Base-by-base conservation (phyloP, 768 basidiomycete species). In the Inosperma sp. region DNA sequence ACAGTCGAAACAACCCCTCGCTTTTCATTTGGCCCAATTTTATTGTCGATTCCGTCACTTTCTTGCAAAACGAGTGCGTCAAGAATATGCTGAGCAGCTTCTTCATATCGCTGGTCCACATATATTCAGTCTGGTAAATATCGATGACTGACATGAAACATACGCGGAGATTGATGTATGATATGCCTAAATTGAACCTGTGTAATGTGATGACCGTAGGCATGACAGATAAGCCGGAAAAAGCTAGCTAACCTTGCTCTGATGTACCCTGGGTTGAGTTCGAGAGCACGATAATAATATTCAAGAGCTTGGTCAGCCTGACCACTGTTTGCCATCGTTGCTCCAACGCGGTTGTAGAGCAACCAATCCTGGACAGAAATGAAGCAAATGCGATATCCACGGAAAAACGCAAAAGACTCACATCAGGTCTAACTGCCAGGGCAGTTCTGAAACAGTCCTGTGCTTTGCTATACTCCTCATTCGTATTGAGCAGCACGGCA, bases 401-500 rank as follows among this genome's bases (percentile, higher is more conserved):
- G 22, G 48, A 53, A 23, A 25, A 37, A 46, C 41, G 23, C 27
- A 34, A 36, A 29, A 6, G 26, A 49, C 51, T 48, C 36, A 96
- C 94, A 48, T 93, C 84, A 2, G 93, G 95, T 51, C 92, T 77
- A 44, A 93, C 84, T 3, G 84, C 84, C 53, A 98, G 70, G 1
- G 96, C 96, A 0, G 94, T 78, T 41, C 76, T 75, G 71, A 99
- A 97, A 72, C 96, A 99, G 65, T 99, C 96, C 53, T 86, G 83
- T 0, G 95, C 93, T 65, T 93, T 94, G 17, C 72, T 76, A 60
- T 91, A 98, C 37, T 97, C 94, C 90, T 96, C 95, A 51, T 84
- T 91, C 7, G 88, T 82, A 66, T 96, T 98, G 65, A 99, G 77
- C 61, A 98, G 63, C 31, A 98, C 87, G 4, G 93, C 95, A 43